Evolutionary conservation across 192 early-diverging fungal species (phyloP).

Genomic region (Chytriomyces sp.): DNA sequence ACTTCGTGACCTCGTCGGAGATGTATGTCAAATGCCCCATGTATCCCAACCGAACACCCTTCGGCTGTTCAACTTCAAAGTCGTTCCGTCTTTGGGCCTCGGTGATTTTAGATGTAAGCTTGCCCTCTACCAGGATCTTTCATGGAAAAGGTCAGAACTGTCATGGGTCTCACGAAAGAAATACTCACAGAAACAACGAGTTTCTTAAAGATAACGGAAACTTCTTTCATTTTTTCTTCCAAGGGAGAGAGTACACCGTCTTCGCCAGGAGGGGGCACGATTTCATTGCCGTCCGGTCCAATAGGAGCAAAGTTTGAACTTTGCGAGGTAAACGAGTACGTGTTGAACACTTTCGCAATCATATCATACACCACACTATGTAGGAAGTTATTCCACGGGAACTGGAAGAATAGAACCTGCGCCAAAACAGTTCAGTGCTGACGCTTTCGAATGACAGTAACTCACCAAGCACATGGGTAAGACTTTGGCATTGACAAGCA

Average conservation of each 20-base stretch:
- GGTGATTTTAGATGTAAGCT: constrained; percentile 81
- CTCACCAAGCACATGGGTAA: constrained; percentile 57
- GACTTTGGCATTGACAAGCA: constrained; percentile 52
- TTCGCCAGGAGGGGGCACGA: constrained; percentile 15
- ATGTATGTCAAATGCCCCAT: constrained; percentile 99
- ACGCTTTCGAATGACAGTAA: too few relatives aligned
- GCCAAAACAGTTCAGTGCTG: background rate
- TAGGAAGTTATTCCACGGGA: constrained; percentile 98
- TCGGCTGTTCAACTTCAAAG: constrained; percentile 73
- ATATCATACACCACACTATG: constrained; percentile 99
- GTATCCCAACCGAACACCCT: constrained; percentile 90
- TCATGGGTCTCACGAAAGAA: too few relatives aligned
- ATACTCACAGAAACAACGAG: constrained; percentile 53
- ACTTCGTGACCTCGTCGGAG: constrained; percentile 90
- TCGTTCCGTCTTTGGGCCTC: constrained; percentile 85
- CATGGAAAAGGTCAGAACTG: background rate
- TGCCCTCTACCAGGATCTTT: constrained; percentile 81
- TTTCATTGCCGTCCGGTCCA: constrained; percentile 22
- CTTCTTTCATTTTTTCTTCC: constrained; percentile 50
- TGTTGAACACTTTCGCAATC: constrained; percentile 96
- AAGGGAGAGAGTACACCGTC: constrained; percentile 25
- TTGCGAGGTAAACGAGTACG: constrained; percentile 67
- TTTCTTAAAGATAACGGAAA: constrained; percentile 48
- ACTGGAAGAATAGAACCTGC: constrained; percentile 86
- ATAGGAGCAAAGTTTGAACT: constrained; percentile 29